Evolutionary conservation across 768 basidiomycete species (phyloP), one percentile per base, ranked within the genome.

Genomic region (Boletus tylopilopsis): DNA sequence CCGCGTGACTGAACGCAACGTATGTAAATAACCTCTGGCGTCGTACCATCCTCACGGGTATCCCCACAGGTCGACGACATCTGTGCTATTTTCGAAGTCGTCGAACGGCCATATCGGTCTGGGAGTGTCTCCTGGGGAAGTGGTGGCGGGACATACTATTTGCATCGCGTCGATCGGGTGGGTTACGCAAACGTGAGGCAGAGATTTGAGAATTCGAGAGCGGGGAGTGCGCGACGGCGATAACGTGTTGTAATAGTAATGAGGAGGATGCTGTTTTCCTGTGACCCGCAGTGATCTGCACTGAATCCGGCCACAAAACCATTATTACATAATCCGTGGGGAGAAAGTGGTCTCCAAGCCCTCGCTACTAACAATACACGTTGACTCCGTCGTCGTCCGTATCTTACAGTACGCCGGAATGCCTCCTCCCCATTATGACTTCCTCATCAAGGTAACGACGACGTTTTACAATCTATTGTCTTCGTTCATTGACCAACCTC

Each of bases 351-450:
- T 6, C 29, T 30, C 29, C 7, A 30, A 30, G 12, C 29, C 6
- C 29, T 30, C n/a, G n/a, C n/a, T n/a, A n/a, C n/a, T n/a, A n/a
- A n/a, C n/a, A n/a, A n/a, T 30, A 18, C 13, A 2, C 18, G 1
- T 32, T 11, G 6, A 5, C 13, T 16, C 36, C 27, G 2, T 9
- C 29, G 18, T 18, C 30, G 18, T 10, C 7, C 22, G 35, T 19
- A 51, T 52, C 27, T 47, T 34, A 22, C 11, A 6, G 16, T 23
- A 35, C 37, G 21, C 42, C 30, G 63, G 54, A 58, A 91, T 91
- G 90, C 88, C 90, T 44, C 87, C 90, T 48, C 88, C 91, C 44
- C 93, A 96, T 72, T 98, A 97, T 75, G 94, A 98, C 76, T 95
- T 96, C 64, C 80, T 94, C 71, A 91, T 94, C 83, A 94, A 90